Percentiles rank a stretch among this genome's conserved stretches.
These are phyloP conservation scores for Microcos paniculata DNA, from an alignment of 345 rosid genomes.

Conservation along the genomic window DNA sequence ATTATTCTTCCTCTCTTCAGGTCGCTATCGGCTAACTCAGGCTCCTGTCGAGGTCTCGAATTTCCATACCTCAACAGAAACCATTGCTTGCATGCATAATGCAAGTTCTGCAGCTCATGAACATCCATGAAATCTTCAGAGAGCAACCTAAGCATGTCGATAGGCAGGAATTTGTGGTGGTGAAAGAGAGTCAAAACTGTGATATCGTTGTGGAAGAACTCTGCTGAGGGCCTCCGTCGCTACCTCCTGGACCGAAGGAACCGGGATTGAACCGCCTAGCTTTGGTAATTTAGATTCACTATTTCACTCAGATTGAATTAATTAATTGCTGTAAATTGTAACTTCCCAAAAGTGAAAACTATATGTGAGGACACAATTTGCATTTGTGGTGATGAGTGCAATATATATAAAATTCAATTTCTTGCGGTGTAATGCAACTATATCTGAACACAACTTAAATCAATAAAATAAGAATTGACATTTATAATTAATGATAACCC, in stretches of 20 bases:
- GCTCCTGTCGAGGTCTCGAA: too few species aligned
- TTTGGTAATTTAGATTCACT: not conserved
- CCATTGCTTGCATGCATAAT: constrained; percentile 28
- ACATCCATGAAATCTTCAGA: constrained; percentile 21
- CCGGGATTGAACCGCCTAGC: constrained; percentile 23
- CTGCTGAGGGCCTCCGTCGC: constrained; percentile 9
- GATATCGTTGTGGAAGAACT: constrained; percentile 13
- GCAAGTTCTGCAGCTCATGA: constrained; percentile 28
- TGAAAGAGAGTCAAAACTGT: not conserved
- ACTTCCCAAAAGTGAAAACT: too few species aligned
- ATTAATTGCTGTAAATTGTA: too few species aligned
- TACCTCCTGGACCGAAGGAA: constrained; percentile 33
- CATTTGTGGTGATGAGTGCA: too few species aligned
- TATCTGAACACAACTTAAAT: too few species aligned
- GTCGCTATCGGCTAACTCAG: too few species aligned
- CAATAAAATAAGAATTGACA: too few species aligned
- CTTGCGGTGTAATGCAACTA: too few species aligned
- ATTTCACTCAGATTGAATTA: not conserved
- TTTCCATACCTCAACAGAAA: constrained; percentile 15
- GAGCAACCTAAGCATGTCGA: constrained; percentile 25
- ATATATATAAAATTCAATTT: too few species aligned
- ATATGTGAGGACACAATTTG: too few species aligned
- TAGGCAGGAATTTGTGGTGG: constrained; percentile 20
- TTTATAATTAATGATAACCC: too few species aligned
- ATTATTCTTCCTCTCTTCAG: too few species aligned